These are phyloP conservation scores for Coemansia sp. DNA, from an alignment of 192 early-diverging fungal species.

Conservation along the genomic window DNA sequence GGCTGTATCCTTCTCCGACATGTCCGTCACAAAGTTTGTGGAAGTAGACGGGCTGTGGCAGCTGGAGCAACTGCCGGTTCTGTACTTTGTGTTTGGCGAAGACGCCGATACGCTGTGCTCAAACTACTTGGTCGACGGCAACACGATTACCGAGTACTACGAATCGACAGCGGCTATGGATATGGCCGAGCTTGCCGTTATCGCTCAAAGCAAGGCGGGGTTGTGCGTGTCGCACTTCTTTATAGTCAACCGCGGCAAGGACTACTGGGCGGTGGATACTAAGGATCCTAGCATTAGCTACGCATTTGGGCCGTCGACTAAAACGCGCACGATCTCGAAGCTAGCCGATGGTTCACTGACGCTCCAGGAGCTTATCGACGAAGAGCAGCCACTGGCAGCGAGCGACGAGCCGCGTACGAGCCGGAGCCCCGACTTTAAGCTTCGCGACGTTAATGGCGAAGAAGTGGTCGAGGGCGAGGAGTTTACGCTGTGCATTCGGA, in stretches of 20 bases:
- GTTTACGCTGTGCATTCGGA: neutral
- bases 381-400: neutral
- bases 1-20: neutral
- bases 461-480: neutral
- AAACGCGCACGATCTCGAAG: neutral
- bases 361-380: neutral
- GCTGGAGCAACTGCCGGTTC: neutral
- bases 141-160: neutral
- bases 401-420: neutral
- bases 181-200: neutral
- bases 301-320: neutral
- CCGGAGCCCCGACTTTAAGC: neutral
- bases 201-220: neutral
- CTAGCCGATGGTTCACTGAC: neutral
- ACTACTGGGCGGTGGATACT: conserved; percentile 2
- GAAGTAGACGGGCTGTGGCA: neutral
- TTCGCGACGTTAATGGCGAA: neutral
- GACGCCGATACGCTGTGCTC: neutral
- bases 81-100: neutral
- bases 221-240: neutral
- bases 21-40: neutral
- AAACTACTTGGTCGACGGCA: conserved; percentile 3
- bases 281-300: neutral
- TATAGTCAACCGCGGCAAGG: neutral
- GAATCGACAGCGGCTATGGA: neutral